Evolutionary conservation across 2,329 filamentous ascomycete species (phyloP), one percentile per base, ranked within the genome.

Genomic region (Ilyonectria sp.): DNA sequence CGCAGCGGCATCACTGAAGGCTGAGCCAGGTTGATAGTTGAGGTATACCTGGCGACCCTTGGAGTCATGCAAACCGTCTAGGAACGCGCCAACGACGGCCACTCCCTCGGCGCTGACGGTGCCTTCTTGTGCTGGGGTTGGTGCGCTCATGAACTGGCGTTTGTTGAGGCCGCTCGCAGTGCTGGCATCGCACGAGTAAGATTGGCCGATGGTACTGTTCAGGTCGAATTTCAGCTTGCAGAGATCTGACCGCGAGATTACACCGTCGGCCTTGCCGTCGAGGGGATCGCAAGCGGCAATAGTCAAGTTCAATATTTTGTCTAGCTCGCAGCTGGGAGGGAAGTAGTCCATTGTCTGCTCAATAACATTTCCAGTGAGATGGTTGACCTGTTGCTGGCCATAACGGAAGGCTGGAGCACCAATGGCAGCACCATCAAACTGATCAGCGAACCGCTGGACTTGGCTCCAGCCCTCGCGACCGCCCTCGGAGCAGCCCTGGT

Each of bases 401-500:
- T 80, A 82, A 15, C 84, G 80, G 69, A 86, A 82, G 1, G 85
- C 85, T n/a, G 85, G 85, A 0, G 84, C 84, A 8, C 84, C 84
- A n/a, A 81, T 79, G 2, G 82, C 78, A 2, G 80, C 79, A 31
- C 85, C 84, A 66, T 86, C 84, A 63, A 83, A 85, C 71, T 86
- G 71, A 62, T 84, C 81, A 9, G 82, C 83, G 70, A 82, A 88
- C 17, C 85, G 83, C 74, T 89, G 86, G 2, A 86, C 78, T 74
- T 87, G 86, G 63, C 80, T 83, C 80, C 80, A 83, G 15, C 80
- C 84, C 70, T 86, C 83, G 6, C 84, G 80, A 2, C 84, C 86
- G 21, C 86, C 86, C 58, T 88, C 86, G 13, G 85, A 87, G 75
- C 86, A 89, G 3, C 85, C 86, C 68, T 86, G 82, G 70, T 85